Percentiles rank a stretch among this genome's conserved stretches.
phyloP scores from a whole-genome alignment of 2,329 filamentous ascomycete species.

The Xylariaceae sp. region DNA sequence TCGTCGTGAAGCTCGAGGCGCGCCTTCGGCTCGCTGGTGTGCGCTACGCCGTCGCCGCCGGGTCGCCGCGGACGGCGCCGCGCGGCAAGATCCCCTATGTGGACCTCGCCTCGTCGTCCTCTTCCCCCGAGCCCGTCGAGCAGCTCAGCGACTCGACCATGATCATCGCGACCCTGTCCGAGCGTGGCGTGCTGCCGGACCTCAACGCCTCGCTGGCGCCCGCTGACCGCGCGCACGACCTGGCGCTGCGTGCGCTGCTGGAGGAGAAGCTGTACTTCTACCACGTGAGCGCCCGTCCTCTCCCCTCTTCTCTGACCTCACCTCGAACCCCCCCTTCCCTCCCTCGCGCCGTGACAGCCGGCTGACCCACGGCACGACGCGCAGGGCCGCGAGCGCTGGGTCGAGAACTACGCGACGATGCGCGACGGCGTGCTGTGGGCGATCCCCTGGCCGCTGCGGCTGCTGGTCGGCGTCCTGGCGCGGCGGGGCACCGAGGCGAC shows the following conservation, averaged over 20 bases:
- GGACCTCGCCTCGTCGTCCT: too few relatives aligned
- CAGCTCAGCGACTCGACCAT: constrained; percentile 44
- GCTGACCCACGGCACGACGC: too few relatives aligned
- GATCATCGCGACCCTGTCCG: constrained; percentile 41
- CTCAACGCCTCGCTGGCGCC: constrained; percentile 37
- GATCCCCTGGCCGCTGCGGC: constrained; percentile 43
- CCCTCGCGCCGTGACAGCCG: too few relatives aligned
- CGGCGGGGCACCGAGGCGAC: constrained; percentile 34
- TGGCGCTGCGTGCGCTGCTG: constrained; percentile 44
- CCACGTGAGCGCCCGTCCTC: constrained; percentile 27
- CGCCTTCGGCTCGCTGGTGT: constrained; percentile 47
- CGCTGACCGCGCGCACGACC: constrained; percentile 36
- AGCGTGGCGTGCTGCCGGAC: constrained; percentile 34
- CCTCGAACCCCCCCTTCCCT: neutral
- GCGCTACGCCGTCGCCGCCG: constrained; percentile 36
- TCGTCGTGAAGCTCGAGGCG: constrained; percentile 55
- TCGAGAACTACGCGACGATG: constrained; percentile 52
- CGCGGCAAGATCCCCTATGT: constrained; percentile 56
- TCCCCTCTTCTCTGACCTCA: neutral
- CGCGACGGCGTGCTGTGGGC: constrained; percentile 40
- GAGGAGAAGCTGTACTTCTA: constrained; percentile 57
- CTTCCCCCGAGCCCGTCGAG: constrained; percentile 2
- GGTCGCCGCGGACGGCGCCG: constrained; percentile 39
- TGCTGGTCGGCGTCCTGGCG: constrained; percentile 42
- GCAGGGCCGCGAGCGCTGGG: constrained; percentile 48